These are phyloP conservation scores for Hibiscus mutabilis DNA, from an alignment of 345 rosid species.

Conservation along the genomic window DNA sequence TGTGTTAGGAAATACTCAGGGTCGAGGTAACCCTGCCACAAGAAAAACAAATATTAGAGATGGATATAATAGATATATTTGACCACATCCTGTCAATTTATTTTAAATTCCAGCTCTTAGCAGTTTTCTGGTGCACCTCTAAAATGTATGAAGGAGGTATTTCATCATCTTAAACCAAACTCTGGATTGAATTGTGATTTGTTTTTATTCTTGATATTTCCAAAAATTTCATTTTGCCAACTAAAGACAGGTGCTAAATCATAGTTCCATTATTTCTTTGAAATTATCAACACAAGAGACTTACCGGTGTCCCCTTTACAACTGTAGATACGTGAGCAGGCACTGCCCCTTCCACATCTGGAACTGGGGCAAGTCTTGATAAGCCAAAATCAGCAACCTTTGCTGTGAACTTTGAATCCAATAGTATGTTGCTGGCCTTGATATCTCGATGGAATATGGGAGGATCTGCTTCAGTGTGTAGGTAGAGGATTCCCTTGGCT, in stretches of 20 bases:
- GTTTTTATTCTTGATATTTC: not conserved
- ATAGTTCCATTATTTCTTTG: not conserved
- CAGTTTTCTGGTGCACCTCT: not conserved
- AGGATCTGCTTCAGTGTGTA: constrained; percentile 91
- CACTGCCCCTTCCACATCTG: constrained; percentile 55
- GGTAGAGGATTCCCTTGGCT: constrained; percentile 77
- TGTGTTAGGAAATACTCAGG: constrained; percentile 94
- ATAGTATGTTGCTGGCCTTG: constrained; percentile 83
- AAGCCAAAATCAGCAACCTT: constrained; percentile 98
- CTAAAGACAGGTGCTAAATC: not conserved
- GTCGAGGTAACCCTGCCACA: constrained; percentile 86
- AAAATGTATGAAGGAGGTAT: not conserved
- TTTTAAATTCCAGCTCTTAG: not conserved
- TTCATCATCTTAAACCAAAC: not conserved
- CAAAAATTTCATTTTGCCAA: not conserved
- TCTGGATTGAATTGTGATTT: not conserved
- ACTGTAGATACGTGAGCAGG: constrained; percentile 81
- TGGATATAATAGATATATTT: not conserved
- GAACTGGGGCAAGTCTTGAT: constrained; percentile 83
- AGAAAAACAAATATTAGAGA: constrained; percentile 3
- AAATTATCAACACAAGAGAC: constrained; percentile 11
- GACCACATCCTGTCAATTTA: not conserved
- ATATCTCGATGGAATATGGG: constrained; percentile 92
- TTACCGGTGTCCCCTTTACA: constrained; percentile 91
- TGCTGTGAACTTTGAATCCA: constrained; percentile 66